Conservation (phyloP, 257 asterid genomes). For the Nicotiana obtusifolia region DNA sequence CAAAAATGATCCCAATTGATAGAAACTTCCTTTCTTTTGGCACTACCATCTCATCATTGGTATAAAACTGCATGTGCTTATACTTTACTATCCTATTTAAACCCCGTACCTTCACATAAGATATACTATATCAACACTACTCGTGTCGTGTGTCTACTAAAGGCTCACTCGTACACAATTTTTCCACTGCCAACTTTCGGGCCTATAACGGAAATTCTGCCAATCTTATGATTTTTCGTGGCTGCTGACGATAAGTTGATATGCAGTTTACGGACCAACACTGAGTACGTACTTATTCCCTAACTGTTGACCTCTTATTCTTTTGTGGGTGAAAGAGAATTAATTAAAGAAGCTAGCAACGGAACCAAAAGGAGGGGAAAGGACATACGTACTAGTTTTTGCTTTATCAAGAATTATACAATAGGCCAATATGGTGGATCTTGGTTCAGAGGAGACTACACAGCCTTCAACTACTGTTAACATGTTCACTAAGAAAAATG, state of each 20-base stretch:
- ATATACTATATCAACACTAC: too few species aligned
- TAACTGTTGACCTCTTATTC: neutral
- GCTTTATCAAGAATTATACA: neutral
- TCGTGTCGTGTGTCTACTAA: neutral
- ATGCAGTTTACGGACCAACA: conserved; percentile 1
- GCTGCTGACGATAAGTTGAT: neutral
- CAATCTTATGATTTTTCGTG: conserved; percentile 8
- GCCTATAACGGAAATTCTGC: conserved; percentile 25
- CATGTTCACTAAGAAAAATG: conserved; percentile 53
- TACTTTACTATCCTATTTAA: neutral
- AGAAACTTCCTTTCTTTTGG: neutral
- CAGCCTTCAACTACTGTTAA: conserved; percentile 9
- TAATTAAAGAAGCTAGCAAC: too few species aligned
- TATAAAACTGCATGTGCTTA: too few species aligned
- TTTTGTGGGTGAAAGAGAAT: too few species aligned
- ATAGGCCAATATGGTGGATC: conserved; percentile 19
- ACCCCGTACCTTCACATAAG: neutral
- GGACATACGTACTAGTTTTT: neutral
- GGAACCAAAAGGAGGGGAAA: conserved; percentile 2
- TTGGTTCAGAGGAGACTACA: conserved; percentile 22
- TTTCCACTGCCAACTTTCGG: too few species aligned
- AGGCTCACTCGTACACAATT: neutral
- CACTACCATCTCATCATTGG: too few species aligned
- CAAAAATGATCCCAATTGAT: neutral
- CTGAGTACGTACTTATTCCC: neutral